Conservation (phyloP, 1,139 yeast species). For the Yamadazyma atlantica region DNA sequence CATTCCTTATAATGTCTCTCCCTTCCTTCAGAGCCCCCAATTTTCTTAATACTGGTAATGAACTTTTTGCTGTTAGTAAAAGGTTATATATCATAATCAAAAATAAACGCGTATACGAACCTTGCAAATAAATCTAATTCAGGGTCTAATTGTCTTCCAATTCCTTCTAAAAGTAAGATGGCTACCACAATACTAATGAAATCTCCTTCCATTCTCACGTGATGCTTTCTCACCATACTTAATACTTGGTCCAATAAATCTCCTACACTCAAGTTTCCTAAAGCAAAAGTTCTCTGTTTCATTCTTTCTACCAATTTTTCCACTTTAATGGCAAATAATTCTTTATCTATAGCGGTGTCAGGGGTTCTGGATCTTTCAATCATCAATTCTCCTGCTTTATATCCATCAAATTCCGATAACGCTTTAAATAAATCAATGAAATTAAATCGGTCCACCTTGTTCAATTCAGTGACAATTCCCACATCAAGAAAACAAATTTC, state of each 20-base stretch:
- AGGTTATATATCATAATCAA: constrained; percentile 61
- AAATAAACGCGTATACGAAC: constrained; percentile 68
- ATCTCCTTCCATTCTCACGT: constrained; percentile 97
- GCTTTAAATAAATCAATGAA: constrained; percentile 89
- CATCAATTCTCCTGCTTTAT: constrained; percentile 92
- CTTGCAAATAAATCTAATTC: constrained; percentile 91
- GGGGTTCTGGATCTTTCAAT: constrained; percentile 93
- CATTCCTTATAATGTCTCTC: constrained; percentile 53
- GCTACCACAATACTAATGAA: constrained; percentile 93
- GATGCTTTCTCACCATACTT: constrained; percentile 88
- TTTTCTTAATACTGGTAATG: constrained; percentile 85
- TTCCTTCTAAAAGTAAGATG: constrained; percentile 84
- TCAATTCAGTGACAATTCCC: constrained; percentile 88
- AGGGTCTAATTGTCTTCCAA: constrained; percentile 93
- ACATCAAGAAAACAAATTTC: constrained; percentile 91
- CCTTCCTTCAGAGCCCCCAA: constrained; percentile 73
- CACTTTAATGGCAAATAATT: constrained; percentile 83
- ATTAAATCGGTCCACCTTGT: constrained; percentile 72
- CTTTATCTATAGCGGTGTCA: constrained; percentile 81
- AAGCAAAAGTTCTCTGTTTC: constrained; percentile 83
- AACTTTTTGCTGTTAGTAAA: constrained; percentile 48
- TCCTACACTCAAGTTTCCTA: constrained; percentile 91
- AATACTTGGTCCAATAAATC: constrained; percentile 85
- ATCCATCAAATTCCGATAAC: constrained; percentile 89
- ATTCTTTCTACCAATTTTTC: constrained; percentile 79